Conservation (phyloP, 139 green algal genomes). For the Ettlia oleoabundans region DNA sequence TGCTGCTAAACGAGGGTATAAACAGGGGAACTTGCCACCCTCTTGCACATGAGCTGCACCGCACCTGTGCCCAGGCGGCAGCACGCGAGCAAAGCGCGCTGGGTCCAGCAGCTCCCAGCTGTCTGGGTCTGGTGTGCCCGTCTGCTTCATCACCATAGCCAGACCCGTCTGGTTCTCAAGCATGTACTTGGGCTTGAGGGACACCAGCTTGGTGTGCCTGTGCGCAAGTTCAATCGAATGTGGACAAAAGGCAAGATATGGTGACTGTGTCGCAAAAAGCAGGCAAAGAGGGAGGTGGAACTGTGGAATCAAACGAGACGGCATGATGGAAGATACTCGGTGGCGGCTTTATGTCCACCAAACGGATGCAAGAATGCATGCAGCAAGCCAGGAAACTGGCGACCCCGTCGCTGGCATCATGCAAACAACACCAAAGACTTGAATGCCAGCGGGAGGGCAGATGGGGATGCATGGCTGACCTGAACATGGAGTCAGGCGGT, state of each 20-base stretch:
- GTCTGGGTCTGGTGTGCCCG: slow-evolving; percentile 64
- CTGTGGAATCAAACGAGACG: too few species aligned
- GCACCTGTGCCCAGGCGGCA: slow-evolving; percentile 34
- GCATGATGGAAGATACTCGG: too few species aligned
- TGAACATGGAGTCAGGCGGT: slow-evolving; percentile 70
- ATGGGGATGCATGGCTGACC: too few species aligned
- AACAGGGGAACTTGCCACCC: too few species aligned
- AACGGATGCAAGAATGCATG: too few species aligned
- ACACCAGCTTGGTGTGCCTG: slow-evolving; percentile 73
- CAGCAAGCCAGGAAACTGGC: too few species aligned
- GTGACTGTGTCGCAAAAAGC: too few species aligned
- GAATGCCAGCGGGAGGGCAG: background rate
- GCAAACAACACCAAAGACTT: background rate
- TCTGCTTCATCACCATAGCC: slow-evolving; percentile 83
- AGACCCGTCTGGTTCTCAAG: slow-evolving; percentile 86
- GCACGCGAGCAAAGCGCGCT: slow-evolving; percentile 64
- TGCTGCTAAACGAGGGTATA: too few species aligned
- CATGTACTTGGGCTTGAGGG: slow-evolving; percentile 87
- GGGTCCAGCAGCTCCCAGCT: slow-evolving; percentile 23
- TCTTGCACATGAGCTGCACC: background rate
- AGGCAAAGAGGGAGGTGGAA: too few species aligned
- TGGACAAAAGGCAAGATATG: too few species aligned
- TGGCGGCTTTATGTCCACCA: too few species aligned
- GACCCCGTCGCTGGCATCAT: background rate
- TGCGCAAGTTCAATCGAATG: background rate